phyloP scores from a whole-genome alignment of 1,139 yeast genomes.

The Sugiyamaella japonica region DNA sequence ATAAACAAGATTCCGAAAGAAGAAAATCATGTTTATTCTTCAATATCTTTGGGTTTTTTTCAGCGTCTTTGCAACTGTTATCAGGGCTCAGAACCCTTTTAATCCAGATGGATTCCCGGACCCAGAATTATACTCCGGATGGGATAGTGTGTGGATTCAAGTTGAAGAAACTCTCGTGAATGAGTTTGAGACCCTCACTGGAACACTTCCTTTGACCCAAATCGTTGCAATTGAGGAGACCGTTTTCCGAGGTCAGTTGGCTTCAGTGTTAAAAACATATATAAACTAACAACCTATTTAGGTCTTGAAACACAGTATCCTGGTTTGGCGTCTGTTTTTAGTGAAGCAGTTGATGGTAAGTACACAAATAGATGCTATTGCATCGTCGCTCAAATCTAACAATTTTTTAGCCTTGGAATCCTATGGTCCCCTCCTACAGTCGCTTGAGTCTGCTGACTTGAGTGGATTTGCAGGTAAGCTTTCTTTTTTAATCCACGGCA shows the following conservation, averaged over 20 bases:
- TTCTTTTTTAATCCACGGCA: background rate
- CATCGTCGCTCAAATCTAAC: background rate
- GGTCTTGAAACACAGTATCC: slow-evolving; percentile 2
- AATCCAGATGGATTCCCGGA: background rate
- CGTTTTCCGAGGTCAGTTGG: background rate
- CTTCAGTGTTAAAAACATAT: background rate
- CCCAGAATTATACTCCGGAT: background rate
- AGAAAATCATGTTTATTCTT: no score
- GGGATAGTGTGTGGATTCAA: slow-evolving; percentile 1
- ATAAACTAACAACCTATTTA: background rate
- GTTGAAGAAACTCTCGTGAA: background rate
- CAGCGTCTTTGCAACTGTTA: no score
- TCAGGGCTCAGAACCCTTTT: background rate
- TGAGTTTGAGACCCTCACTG: slow-evolving; percentile 2
- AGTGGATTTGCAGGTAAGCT: background rate
- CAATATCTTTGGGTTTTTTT: no score
- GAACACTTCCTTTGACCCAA: background rate
- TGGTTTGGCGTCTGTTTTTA: background rate
- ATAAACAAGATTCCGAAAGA: no score
- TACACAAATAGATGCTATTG: background rate
- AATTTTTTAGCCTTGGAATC: background rate
- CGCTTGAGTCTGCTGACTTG: background rate
- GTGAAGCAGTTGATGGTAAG: slow-evolving; percentile 6
- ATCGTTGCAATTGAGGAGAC: slow-evolving; percentile 1
- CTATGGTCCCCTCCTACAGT: background rate